Percentiles rank a stretch among this genome's conserved stretches.
phyloP scores from a whole-genome alignment of 345 rosid genomes.

The Carallia brachiata region DNA sequence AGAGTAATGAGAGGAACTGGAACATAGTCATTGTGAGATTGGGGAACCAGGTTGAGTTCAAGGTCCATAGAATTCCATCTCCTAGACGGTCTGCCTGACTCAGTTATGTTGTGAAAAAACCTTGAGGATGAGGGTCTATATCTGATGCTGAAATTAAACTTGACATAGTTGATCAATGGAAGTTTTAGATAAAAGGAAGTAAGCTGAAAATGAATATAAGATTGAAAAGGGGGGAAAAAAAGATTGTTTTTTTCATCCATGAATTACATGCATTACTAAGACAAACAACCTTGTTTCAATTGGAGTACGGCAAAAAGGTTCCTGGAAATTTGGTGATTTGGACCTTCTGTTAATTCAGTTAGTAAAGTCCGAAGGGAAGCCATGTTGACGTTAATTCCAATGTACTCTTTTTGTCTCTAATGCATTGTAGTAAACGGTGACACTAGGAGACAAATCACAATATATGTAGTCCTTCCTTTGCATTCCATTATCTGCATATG shows the following conservation, averaged over 20 bases:
- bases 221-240: too few species aligned
- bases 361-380: neutral
- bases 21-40: slow-evolving; percentile 29
- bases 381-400: slow-evolving; percentile 10
- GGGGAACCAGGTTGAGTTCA: slow-evolving; percentile 26
- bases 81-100: slow-evolving; percentile 42
- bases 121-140: slow-evolving; percentile 13
- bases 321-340: neutral
- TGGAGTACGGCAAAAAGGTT: neutral
- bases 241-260: too few species aligned
- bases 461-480: too few species aligned
- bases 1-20: slow-evolving; percentile 47
- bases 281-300: neutral
- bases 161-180: slow-evolving; percentile 13
- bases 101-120: slow-evolving; percentile 40
- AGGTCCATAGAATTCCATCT: slow-evolving; percentile 45
- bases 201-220: too few species aligned
- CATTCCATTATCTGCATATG: too few species aligned
- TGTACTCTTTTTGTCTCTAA: slow-evolving; percentile 11
- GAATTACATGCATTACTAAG: too few species aligned
- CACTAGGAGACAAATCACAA: too few species aligned
- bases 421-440: neutral
- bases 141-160: slow-evolving; percentile 12
- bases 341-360: neutral
- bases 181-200: too few species aligned